Base-by-base conservation (phyloP, 495 filamentous ascomycete species). In the Xylaria venustula region DNA sequence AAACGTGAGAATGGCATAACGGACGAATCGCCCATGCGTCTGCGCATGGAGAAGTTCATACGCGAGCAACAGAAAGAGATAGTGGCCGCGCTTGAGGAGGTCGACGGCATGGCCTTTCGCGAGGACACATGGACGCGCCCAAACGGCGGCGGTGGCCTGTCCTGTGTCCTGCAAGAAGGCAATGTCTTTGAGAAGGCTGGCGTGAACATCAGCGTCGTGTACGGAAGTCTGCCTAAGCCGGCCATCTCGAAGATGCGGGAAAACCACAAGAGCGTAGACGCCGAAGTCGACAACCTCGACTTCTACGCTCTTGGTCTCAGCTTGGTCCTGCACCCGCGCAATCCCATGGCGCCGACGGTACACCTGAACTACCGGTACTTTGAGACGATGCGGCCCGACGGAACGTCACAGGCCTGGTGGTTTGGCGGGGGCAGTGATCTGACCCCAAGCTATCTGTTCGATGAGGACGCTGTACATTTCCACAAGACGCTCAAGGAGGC, bases 341-440 rank as follows among this genome's bases (percentile, higher is more conserved):
- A 99, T 75, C 94, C 94, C 25, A 96, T 95, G 88, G 93, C 93
- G 19, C 94, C 94, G 0, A 99, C 94, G 0, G 93, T 99, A 20
- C 94, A 99, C 73, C 81, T 99, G 61, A 99, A 99, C 80, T 99
- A 99, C 80, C 85, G 94, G 3, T 99, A 99, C 79, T 99, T 99
- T 70, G 94, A 99, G 79, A 99, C 94, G 7, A 87, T 87, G 68
- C 89, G 89, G 60, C 75, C 82, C 7, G 85, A 88, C 62, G 89
- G 89, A 8, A 82, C 79, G 5, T 85, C 90, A 15, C 87, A 91
- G 48, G 83, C 88, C 1, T 99, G 95, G 95, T 99, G 94, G 94
- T 99, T 96, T 63, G 94, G 94, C 44, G 94, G 94, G 22, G 94
- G 94, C 26, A 92, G 90, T 6, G 94, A 99, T 77, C 75, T 99